These are phyloP conservation scores for Boletus coccyginus DNA, from an alignment of 768 basidiomycete species.

Conservation along the genomic window DNA sequence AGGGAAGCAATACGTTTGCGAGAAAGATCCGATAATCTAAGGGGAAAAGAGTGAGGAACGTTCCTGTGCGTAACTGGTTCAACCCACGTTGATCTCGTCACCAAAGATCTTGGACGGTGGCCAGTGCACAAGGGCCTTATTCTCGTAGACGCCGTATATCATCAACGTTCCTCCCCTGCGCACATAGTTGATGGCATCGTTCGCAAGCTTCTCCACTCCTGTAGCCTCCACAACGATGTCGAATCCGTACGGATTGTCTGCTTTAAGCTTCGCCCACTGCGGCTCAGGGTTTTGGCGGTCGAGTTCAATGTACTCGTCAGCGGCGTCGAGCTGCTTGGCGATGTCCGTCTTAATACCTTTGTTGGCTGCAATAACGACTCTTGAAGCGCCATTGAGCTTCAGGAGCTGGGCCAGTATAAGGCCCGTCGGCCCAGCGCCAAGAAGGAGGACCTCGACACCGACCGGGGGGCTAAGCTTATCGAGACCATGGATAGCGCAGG, in stretches of 20 bases:
- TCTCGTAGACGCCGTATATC: conserved; percentile 90
- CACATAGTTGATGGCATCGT: conserved; percentile 88
- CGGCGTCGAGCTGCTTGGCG: conserved; percentile 74
- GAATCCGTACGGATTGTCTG: conserved; percentile 84
- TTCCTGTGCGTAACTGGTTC: neutral
- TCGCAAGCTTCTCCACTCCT: conserved; percentile 83
- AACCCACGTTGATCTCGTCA: conserved; percentile 60
- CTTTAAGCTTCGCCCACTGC: conserved; percentile 79
- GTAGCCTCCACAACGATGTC: conserved; percentile 83
- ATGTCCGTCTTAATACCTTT: conserved; percentile 90
- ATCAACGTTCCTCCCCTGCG: conserved; percentile 80
- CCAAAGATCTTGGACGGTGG: conserved; percentile 78
- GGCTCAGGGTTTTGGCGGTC: conserved; percentile 69
- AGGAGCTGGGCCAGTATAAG: conserved; percentile 85
- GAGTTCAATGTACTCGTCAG: conserved; percentile 83
- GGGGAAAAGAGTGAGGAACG: neutral
- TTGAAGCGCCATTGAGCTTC: conserved; percentile 80
- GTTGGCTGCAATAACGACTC: conserved; percentile 83
- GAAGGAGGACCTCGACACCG: conserved; percentile 78
- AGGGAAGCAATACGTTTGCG: conserved; percentile 88
- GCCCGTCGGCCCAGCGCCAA: conserved; percentile 93
- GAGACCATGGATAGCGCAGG: conserved; percentile 89
- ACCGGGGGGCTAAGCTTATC: conserved; percentile 83
- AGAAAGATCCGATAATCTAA: conserved; percentile 88
- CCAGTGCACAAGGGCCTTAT: conserved; percentile 83